Base-by-base conservation (phyloP, 768 basidiomycete species). In the Leccinum sublutescens region DNA sequence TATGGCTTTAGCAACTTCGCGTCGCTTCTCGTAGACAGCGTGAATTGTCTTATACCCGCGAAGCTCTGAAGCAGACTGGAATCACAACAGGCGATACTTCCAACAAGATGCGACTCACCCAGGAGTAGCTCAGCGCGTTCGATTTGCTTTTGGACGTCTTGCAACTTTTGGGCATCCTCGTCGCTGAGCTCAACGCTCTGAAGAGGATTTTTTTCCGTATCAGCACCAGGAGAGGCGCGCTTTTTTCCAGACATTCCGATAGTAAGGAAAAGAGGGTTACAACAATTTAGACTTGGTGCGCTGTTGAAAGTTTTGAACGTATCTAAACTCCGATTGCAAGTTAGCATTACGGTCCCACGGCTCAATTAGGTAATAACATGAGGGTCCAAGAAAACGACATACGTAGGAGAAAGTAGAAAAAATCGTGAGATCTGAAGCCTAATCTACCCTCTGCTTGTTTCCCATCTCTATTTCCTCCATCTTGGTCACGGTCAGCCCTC, bases 381-480 rank as follows among this genome's bases (percentile, higher is more conserved):
- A 33, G 15, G 25, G 58, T 47, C 27, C 52, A 40, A 36, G 56
- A 50, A 50, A 50, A 10, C 25, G 15, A 23, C 25, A 17, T 17
- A 48, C 21, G 25, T 4, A 51, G 27, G 5, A 27, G 21, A n/a
- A 27, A 34, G 33, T 34, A 12, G 14, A 8, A 9, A 2, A 25
- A 50, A 15, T 50, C 14, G 10, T 10, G 19, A 36, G 33, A 38
- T 33, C 4, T 31, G 29, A 51, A 33, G 5, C 36, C 76, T 75
- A 91, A 68, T 92, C 91, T 27, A 87, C 80, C 61, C 91, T 82
- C 76, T 91, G 92, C 77, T 88, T 92, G 58, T 81, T 78, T 21
- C 89, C 92, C 79, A 93, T 81, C 77, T 95, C 93, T 43, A 93
- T 81, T 72, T 91, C 89, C 63, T 89, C 89, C 56, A 80, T 71